Conservation (phyloP, 257 asterid species). For the Thymus mandschuricus region DNA sequence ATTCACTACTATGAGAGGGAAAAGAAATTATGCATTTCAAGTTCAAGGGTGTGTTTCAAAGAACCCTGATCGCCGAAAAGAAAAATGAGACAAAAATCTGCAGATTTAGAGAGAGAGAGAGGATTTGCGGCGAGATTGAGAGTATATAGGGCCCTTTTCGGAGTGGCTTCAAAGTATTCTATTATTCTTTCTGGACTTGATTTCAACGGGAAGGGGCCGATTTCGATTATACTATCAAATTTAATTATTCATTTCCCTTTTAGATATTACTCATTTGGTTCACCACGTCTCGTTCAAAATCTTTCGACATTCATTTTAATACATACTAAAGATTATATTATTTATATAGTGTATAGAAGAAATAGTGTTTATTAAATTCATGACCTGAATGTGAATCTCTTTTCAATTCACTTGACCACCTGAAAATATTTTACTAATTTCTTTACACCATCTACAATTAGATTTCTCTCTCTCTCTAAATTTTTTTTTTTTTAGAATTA, state of each 20-base stretch:
- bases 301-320: too few relatives aligned
- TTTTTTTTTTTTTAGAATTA: too few relatives aligned
- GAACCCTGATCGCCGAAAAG: slow-evolving; percentile 23
- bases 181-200: background rate
- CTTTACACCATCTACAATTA: background rate
- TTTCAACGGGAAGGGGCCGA: slow-evolving; percentile 11
- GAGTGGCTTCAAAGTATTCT: slow-evolving; percentile 20
- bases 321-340: too few relatives aligned
- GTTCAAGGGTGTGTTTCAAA: slow-evolving; percentile 25
- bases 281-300: too few relatives aligned
- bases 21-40: slow-evolving; percentile 16
- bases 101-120: slow-evolving; percentile 45
- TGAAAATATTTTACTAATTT: background rate
- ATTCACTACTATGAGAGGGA: slow-evolving; percentile 10
- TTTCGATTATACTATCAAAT: background rate
- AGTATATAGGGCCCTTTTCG: slow-evolving; percentile 24
- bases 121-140: slow-evolving; percentile 57
- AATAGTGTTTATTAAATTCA: background rate
- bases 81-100: slow-evolving; percentile 33
- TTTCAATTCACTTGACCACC: background rate
- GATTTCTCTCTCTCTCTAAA: background rate
- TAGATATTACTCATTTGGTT: too few relatives aligned
- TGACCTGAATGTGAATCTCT: background rate
- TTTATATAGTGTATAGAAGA: too few relatives aligned
- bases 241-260: too few relatives aligned